Evolutionary conservation across 2,329 filamentous ascomycete genomes (phyloP), one percentile per base, ranked within the genome.

Genomic region (Metarhizium anisopliae): DNA sequence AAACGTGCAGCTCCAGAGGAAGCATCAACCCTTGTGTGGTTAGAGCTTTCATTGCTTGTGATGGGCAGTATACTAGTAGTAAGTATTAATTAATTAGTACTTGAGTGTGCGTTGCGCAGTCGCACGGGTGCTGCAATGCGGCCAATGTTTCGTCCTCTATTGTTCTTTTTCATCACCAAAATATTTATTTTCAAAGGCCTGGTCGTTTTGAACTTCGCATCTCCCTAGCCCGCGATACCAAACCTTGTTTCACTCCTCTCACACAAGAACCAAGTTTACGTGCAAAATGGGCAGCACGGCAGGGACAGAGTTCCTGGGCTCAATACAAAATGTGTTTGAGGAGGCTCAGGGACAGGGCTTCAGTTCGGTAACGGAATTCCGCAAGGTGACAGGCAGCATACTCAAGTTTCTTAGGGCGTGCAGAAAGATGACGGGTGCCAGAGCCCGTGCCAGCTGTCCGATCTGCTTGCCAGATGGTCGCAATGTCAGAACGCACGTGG

Each of bases 381-480:
- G 45, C 2, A 47, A 56, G 13, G 29, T 64, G 3, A 55, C 58
- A 25, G 6, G 54, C 2, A 40, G 14, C 8, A 55, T 66, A 2
- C 20, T 66, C 32, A 29, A 53, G 30, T 61, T 55, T 13, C 32
- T 66, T 30, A 7, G 49, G 2, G 51, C 16, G 6, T 56, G 59
- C 54, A n/a, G n/a, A 10, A 60, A 58, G 29, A 50, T 45, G 56
- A 57, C 56, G 20, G 35, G 52, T 4, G 59, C 61, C 42, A 58
- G 51, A 45, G 57, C 58, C 30, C 58, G 58, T 47, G 57, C 55
- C 40, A 58, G 49, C 51, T 55, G 62, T 35, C 49, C 40, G 1
- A 42, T 64, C 6, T 56, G 50, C 38, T 59, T 66, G 50, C 63
- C 57, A 25, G 60, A 66, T 11, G 32, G 32, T 35, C 32, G 6